Evolutionary conservation across 345 rosid species (phyloP), one percentile per base, ranked within the genome.

Genomic region (Populus deltoides): DNA sequence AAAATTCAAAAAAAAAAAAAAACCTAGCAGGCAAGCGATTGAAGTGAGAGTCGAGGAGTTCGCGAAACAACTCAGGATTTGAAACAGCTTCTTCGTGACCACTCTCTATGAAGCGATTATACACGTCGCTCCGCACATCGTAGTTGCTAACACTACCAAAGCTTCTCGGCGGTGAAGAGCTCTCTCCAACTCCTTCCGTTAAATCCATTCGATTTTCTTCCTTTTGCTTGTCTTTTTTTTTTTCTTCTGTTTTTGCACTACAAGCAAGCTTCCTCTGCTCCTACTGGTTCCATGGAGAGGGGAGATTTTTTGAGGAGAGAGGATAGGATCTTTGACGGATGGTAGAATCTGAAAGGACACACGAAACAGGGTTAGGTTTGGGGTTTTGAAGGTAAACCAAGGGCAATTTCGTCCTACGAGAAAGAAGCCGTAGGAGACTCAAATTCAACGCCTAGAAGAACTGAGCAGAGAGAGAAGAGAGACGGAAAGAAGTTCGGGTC

Each of bases 151-250:
- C 81, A 51, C 83, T 80, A 27, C 86, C 87, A 66, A 83, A 86
- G 85, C 89, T 86, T 83, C 90, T 77, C 76, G 97, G 92, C 79
- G 93, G 97, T 36, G 97, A 90, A 53, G 92, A 89, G 86, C 92
- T 90, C 87, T 92, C 97, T 47, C 97, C 97, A 35, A 88, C 90
- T 73, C 90, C 97, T 82, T 92, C 93, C 13, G 79, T 79, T 78
- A 85, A 90, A 90, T 92, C 97, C 97, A 90, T 91, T 25, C 29
- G 51, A 53, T 70, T 69, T 24, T 29, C 2, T 2, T 22, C 41
- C 35, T 35, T 24, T 31, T 17, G 9, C 75, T 72, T n/a, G 8
- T 29, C 18, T 3, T 24, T 71, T 35, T 6, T 31, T 49, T 49
- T 17, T 49, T 57, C n/a, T 33, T 10, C 57, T 39, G 4, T 59